Base-by-base conservation (phyloP, 2,329 filamentous ascomycete species). In the Cladophialophora bantiana region DNA sequence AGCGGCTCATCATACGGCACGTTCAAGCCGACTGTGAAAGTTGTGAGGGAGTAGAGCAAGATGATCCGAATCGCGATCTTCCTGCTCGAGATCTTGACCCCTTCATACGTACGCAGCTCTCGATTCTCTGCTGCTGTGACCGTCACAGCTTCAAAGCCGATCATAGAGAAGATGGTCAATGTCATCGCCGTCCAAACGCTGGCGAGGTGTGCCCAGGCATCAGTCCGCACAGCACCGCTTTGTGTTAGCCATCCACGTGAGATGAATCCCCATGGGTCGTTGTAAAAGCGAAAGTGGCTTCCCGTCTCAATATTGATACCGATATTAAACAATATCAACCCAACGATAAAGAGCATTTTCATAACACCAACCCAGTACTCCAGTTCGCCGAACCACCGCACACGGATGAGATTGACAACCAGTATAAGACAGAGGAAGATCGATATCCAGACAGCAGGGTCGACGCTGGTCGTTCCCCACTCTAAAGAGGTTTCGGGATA, bases 71-170 rank as follows among this genome's bases (percentile, higher is more conserved):
- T 71, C 6, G 76, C 76, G 52, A 81, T 77, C 70, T 82, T 82
- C 57, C 80, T 75, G 3, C 78, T 80, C 1, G 80, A 80, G 53
- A 82, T 77, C 67, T 82, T 83, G 72, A 83, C 78, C 0, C 77
- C 79, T 68, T 83, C 78, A 32, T 79, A 76, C 4, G 57, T 59
- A 32, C 57, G 57, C 32, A 74, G 77, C 48, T 77, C 76, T 62
- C 77, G 77, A 70, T 78, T 81, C 69, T 82, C 81, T 1, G 81
- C 77, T 18, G 80, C 80, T 3, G 80, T 81, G 31, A 81, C 77
- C 4, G 79, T 77, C 20, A 82, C 78, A 26, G 78, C 78, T 54
- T 82, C 79, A 69, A 81, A 80, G 1, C 80, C 80, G 20, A 80
- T 76, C 57, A 82, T 77, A 1, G 78, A 79, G 70, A 82, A 82